Conservation (phyloP, 371 early-diverging fungal species). For the Blakeslea trispora region DNA sequence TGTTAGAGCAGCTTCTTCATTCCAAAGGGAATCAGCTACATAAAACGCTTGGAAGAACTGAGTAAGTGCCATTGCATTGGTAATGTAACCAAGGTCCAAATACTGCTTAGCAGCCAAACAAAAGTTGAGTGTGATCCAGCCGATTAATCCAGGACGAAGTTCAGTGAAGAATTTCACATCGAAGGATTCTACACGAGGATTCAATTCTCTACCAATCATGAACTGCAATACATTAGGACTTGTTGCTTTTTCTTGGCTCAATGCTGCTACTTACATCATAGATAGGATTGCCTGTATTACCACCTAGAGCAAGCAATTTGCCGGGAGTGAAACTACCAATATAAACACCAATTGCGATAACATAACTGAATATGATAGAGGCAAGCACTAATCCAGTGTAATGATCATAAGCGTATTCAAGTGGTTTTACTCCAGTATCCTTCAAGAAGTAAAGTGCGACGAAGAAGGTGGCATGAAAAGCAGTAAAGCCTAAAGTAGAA, state of each 20-base stretch:
- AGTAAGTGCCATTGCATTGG: constrained; percentile 79
- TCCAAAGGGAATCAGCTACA: constrained; percentile 84
- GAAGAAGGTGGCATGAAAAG: constrained; percentile 61
- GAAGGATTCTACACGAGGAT: constrained; percentile 83
- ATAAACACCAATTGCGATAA: constrained; percentile 73
- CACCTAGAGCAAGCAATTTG: constrained; percentile 79
- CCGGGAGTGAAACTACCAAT: constrained; percentile 69
- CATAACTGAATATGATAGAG: constrained; percentile 68
- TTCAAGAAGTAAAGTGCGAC: constrained; percentile 41
- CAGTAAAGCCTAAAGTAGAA: constrained; percentile 32
- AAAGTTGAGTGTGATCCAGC: constrained; percentile 78
- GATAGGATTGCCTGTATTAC: constrained; percentile 83
- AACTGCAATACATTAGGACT: constrained; percentile 42
- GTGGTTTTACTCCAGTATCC: constrained; percentile 31
- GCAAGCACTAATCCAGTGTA: constrained; percentile 71
- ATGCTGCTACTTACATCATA: constrained; percentile 70
- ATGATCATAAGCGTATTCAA: constrained; percentile 80
- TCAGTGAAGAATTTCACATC: constrained; percentile 94
- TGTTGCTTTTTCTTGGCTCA: background rate
- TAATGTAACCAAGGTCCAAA: constrained; percentile 60
- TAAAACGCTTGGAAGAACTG: constrained; percentile 79
- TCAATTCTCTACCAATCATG: constrained; percentile 83
- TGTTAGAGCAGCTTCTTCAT: constrained; percentile 81
- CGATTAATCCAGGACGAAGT: constrained; percentile 89
- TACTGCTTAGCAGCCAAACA: constrained; percentile 83